Conservation (phyloP, 2,329 filamentous ascomycete species). For the Ceratocystis huliohia region DNA sequence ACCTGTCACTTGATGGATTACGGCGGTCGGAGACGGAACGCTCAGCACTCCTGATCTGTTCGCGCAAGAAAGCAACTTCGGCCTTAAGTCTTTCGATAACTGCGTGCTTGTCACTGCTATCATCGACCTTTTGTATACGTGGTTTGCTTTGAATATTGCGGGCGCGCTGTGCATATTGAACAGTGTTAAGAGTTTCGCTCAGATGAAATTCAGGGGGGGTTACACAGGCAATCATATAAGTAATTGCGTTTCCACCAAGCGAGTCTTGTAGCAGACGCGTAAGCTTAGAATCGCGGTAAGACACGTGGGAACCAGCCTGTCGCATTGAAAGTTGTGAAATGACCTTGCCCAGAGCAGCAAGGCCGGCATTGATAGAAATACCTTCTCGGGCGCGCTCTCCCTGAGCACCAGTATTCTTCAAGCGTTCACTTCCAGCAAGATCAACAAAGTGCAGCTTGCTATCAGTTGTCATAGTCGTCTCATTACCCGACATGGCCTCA, state of each 20-base stretch:
- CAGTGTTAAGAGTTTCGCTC: constrained; percentile 93
- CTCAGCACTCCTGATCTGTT: constrained; percentile 82
- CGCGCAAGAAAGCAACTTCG: constrained; percentile 83
- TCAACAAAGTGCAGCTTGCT: constrained; percentile 99
- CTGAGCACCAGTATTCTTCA: constrained; percentile 94
- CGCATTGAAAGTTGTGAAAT: constrained; percentile 94
- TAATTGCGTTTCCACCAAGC: constrained; percentile 89
- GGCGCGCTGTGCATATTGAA: constrained; percentile 92
- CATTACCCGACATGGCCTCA: constrained; percentile 61
- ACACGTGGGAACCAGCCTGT: constrained; percentile 77
- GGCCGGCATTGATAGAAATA: constrained; percentile 93
- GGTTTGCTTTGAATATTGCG: constrained; percentile 96
- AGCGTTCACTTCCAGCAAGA: constrained; percentile 84
- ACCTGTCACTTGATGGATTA: constrained; percentile 49
- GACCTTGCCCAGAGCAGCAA: constrained; percentile 91
- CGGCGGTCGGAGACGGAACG: constrained; percentile 46
- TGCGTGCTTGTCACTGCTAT: constrained; percentile 75
- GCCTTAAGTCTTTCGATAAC: constrained; percentile 87
- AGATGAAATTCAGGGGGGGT: constrained; percentile 94
- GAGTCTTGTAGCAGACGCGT: constrained; percentile 93
- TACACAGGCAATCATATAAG: constrained; percentile 98
- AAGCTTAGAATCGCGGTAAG: constrained; percentile 94
- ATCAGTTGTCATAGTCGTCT: constrained; percentile 69
- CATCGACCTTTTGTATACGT: constrained; percentile 84
- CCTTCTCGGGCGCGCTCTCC: constrained; percentile 90